phyloP scores from a whole-genome alignment of 306 rosid genomes.

The Gleditsia sinensis region DNA sequence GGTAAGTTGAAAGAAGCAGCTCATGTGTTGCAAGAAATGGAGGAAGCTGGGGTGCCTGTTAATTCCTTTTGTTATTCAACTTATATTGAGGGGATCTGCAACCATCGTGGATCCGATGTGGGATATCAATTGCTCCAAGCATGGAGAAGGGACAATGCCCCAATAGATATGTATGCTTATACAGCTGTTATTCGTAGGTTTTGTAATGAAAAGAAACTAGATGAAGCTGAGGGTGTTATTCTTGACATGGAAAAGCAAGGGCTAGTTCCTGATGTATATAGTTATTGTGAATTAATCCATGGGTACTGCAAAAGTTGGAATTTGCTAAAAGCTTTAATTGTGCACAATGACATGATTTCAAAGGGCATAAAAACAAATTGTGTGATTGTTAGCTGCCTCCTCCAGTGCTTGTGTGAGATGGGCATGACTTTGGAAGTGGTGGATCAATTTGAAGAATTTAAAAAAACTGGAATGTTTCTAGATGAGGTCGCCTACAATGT shows the following conservation, averaged over 20 bases:
- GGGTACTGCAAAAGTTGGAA: conserved; percentile 72
- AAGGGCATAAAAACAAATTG: conserved; percentile 75
- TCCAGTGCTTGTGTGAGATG: conserved; percentile 68
- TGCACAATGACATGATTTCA: conserved; percentile 59
- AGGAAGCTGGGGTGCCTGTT: conserved; percentile 53
- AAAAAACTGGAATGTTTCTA: conserved; percentile 56
- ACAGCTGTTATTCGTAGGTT: conserved; percentile 65
- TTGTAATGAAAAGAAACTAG: conserved; percentile 66
- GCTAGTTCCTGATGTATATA: conserved; percentile 54
- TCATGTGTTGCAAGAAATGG: conserved; percentile 66
- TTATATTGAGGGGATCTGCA: conserved; percentile 76
- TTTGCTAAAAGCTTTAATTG: conserved; percentile 52
- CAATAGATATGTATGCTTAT: conserved; percentile 59
- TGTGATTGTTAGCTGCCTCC: conserved; percentile 60
- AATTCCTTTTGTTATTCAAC: conserved; percentile 53
- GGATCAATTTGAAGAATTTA: conserved; percentile 47
- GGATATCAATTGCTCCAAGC: conserved; percentile 62
- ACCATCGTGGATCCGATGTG: conserved; percentile 44
- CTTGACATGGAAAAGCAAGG: conserved; percentile 68
- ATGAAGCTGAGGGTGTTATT: conserved; percentile 59
- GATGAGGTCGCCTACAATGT: conserved; percentile 71
- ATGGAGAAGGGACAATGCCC: conserved; percentile 45
- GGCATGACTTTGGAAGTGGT: conserved; percentile 58
- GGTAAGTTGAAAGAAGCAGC: conserved; percentile 57
- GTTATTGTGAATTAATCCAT: conserved; percentile 58